A percentile compares a stretch with the other conserved stretches of the same genome.
Evolutionary conservation across 2,329 filamentous ascomycete species (phyloP).

Genomic region (Chlorencoelia australis): DNA sequence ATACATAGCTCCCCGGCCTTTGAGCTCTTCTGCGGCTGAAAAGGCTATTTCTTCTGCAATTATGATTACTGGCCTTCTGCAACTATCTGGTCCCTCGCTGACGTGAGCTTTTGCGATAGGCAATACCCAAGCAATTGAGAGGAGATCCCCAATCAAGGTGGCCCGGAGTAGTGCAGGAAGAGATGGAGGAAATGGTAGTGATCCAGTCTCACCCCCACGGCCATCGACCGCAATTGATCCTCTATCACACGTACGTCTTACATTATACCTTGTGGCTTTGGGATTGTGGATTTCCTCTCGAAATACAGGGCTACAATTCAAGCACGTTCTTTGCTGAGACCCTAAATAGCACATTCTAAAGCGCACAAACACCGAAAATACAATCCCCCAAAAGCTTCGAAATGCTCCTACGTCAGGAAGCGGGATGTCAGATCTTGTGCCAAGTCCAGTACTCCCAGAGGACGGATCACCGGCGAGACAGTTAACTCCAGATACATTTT

Average conservation of each 20-base stretch:
- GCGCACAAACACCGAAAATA: conserved; percentile 54
- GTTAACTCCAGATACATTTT: conserved; percentile 23
- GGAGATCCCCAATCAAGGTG: conserved; percentile 20
- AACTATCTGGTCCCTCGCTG: no score
- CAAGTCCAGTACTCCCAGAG: conserved; percentile 18
- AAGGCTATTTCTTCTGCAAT: conserved; percentile 2
- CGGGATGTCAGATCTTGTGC: conserved; percentile 24
- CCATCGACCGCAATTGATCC: conserved; percentile 47
- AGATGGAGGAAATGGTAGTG: conserved; percentile 16
- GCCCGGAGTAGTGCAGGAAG: conserved; percentile 20
- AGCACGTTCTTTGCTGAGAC: conserved; percentile 18
- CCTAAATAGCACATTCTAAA: conserved; percentile 44
- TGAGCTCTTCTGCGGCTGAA: no score
- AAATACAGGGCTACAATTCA: background rate
- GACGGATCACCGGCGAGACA: conserved; percentile 27
- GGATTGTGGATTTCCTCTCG: background rate
- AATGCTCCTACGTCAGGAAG: conserved; percentile 43
- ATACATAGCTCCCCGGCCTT: no score
- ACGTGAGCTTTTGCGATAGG: conserved; percentile 9
- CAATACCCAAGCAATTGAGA: conserved; percentile 18
- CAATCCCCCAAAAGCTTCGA: conserved; percentile 41
- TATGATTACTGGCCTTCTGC: no score
- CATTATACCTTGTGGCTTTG: conserved; percentile 1
- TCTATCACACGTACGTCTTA: conserved; percentile 50
- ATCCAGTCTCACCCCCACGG: conserved; percentile 12